phyloP scores from a whole-genome alignment of 2,329 filamentous ascomycete species.

The Colletotrichum sp. region DNA sequence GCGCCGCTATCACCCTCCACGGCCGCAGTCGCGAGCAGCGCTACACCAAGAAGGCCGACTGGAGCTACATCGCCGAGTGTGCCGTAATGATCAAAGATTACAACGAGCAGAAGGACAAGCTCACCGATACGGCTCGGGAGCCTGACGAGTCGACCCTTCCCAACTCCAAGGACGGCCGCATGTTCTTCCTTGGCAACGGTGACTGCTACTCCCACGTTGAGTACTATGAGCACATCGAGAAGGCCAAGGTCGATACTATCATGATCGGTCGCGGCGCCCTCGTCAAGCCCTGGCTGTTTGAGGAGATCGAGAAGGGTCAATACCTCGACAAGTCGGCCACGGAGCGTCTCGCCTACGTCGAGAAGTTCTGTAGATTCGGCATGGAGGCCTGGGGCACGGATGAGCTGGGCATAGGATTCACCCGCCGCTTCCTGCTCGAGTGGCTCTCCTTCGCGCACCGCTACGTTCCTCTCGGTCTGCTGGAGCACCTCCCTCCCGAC shows the following conservation, averaged over 20 bases:
- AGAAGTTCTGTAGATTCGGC: slow-evolving; percentile 89
- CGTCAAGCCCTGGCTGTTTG: slow-evolving; percentile 98
- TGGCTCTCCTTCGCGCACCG: slow-evolving; percentile 94
- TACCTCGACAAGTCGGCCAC: slow-evolving; percentile 94
- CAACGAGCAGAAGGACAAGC: slow-evolving; percentile 68
- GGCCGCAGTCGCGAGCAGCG: slow-evolving; percentile 92
- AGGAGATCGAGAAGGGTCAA: slow-evolving; percentile 90
- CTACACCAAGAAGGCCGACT: slow-evolving; percentile 92
- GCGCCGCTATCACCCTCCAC: slow-evolving; percentile 94
- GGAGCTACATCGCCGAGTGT: slow-evolving; percentile 92
- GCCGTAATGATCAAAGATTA: slow-evolving; percentile 83
- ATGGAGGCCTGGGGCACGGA: slow-evolving; percentile 96
- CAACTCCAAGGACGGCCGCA: slow-evolving; percentile 67
- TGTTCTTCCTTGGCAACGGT: slow-evolving; percentile 95
- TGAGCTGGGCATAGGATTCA: slow-evolving; percentile 90
- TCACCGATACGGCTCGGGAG: slow-evolving; percentile 79
- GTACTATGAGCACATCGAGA: slow-evolving; percentile 78
- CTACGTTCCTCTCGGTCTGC: slow-evolving; percentile 87
- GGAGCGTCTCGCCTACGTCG: slow-evolving; percentile 84
- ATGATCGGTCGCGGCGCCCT: slow-evolving; percentile 97
- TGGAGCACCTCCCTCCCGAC: slow-evolving; percentile 86
- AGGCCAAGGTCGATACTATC: slow-evolving; percentile 85
- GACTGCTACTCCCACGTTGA: slow-evolving; percentile 94
- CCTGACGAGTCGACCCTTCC: slow-evolving; percentile 77
- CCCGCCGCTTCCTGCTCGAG: slow-evolving; percentile 90